A percentile compares a stretch with the other conserved stretches of the same genome.
These are phyloP conservation scores for Lichtheimia hyalospora DNA, from an alignment of 371 early-diverging fungal species.

Conservation along the genomic window DNA sequence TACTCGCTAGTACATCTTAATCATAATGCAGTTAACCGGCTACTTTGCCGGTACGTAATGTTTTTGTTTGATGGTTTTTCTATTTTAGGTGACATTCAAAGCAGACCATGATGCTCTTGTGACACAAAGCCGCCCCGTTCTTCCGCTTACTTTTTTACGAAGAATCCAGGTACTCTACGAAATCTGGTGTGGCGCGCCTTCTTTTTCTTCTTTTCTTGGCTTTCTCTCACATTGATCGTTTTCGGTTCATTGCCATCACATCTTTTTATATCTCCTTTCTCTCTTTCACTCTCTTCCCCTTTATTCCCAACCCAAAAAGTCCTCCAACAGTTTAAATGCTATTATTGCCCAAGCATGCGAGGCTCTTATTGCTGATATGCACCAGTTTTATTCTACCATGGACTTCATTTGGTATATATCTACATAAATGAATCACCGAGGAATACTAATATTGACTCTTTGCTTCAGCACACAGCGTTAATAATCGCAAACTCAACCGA, in stretches of 20 bases:
- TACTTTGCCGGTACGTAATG: no score
- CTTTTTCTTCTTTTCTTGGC: not conserved
- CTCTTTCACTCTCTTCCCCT: not conserved
- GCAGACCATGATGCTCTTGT: no score
- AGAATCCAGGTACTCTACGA: constrained; percentile 1
- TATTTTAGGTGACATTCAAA: no score
- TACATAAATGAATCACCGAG: not conserved
- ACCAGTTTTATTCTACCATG: not conserved
- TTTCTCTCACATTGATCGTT: not conserved
- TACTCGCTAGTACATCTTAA: no score
- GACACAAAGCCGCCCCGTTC: no score
- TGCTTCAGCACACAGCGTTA: constrained; percentile 25
- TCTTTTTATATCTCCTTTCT: no score
- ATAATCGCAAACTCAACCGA: constrained; percentile 28
- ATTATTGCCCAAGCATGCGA: not conserved
- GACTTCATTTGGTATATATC: not conserved
- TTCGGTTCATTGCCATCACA: not conserved
- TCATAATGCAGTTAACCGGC: no score
- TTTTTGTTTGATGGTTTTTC: no score
- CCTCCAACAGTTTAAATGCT: not conserved
- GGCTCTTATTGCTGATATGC: not conserved
- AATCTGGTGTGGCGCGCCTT: not conserved
- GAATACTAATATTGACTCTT: not conserved
- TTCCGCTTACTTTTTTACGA: no score
- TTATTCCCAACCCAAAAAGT: not conserved